phyloP scores from a whole-genome alignment of 108 stramenopile genomes.

The Discostella stelligeroides region DNA sequence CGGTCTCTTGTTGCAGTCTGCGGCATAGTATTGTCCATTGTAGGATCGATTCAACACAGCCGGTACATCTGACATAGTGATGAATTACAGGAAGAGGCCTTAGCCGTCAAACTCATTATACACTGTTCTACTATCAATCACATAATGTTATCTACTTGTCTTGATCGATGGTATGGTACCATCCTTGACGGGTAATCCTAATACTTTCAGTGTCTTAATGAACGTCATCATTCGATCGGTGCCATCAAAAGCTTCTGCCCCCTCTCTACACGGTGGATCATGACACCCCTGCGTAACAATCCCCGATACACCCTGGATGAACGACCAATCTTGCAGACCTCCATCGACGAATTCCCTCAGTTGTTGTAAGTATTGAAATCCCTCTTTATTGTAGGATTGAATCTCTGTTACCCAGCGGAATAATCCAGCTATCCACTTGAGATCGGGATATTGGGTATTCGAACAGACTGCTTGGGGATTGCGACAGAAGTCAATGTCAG shows the following conservation, averaged over 20 bases:
- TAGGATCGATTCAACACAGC: too few species aligned
- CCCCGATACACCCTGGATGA: slow-evolving; percentile 37
- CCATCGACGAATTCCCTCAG: slow-evolving; percentile 42
- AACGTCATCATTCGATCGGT: slow-evolving; percentile 27
- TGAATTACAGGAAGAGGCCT: too few species aligned
- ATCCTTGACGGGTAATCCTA: slow-evolving; percentile 27
- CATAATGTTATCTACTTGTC: slow-evolving; percentile 1
- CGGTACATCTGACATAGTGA: too few species aligned
- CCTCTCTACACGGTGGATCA: slow-evolving; percentile 35
- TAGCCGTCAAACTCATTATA: neutral
- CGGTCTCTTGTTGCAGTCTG: neutral
- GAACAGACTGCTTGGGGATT: slow-evolving; percentile 40
- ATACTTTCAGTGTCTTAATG: slow-evolving; percentile 34
- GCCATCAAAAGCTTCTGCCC: slow-evolving; percentile 32
- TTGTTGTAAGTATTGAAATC: slow-evolving; percentile 30
- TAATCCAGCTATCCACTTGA: slow-evolving; percentile 52
- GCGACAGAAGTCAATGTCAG: slow-evolving; percentile 47
- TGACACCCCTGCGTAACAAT: slow-evolving; percentile 41
- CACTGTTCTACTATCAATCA: neutral
- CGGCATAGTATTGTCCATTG: slow-evolving; percentile 9
- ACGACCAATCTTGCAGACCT: slow-evolving; percentile 42
- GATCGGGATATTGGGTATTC: slow-evolving; percentile 12
- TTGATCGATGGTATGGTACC: too few species aligned
- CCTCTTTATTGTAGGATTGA: slow-evolving; percentile 41
- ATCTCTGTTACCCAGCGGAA: slow-evolving; percentile 52